Conservation (phyloP, 805 yeast species). For the Monosporozyma aerobia region DNA sequence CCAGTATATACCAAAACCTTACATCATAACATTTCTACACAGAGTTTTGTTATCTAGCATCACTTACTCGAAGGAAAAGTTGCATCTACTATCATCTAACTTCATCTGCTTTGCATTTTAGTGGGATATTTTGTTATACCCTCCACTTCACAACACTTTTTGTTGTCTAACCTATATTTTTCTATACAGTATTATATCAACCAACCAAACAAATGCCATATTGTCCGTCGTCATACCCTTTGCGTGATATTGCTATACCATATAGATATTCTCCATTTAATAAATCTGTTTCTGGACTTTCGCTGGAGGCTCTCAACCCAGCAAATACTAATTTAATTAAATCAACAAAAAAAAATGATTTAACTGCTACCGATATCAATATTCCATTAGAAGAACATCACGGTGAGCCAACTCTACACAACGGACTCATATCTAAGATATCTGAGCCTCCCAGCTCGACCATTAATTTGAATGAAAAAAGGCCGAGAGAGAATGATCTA, state of each 20-base stretch:
- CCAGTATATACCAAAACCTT: background rate
- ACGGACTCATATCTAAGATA: background rate
- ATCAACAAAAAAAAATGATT: background rate
- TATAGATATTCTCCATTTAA: constrained; percentile 7
- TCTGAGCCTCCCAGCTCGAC: background rate
- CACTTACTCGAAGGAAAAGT: background rate
- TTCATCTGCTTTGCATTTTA: background rate
- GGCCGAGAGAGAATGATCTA: background rate
- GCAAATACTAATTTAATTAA: background rate
- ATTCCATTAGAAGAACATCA: background rate
- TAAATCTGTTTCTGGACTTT: background rate
- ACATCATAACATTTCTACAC: background rate
- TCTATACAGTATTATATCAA: background rate
- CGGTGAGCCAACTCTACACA: background rate
- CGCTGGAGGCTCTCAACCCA: background rate
- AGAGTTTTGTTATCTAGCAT: background rate
- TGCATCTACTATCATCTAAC: background rate
- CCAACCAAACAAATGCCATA: background rate
- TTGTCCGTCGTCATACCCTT: constrained; percentile 16
- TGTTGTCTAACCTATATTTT: background rate
- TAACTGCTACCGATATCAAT: background rate
- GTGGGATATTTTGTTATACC: background rate
- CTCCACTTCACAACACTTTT: background rate
- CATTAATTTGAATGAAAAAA: background rate
- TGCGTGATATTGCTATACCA: constrained; percentile 22